A percentile compares a stretch with the other conserved stretches of the same genome.
phyloP scores from a whole-genome alignment of 2,329 filamentous ascomycete species.

The Sphaerulina musiva region DNA sequence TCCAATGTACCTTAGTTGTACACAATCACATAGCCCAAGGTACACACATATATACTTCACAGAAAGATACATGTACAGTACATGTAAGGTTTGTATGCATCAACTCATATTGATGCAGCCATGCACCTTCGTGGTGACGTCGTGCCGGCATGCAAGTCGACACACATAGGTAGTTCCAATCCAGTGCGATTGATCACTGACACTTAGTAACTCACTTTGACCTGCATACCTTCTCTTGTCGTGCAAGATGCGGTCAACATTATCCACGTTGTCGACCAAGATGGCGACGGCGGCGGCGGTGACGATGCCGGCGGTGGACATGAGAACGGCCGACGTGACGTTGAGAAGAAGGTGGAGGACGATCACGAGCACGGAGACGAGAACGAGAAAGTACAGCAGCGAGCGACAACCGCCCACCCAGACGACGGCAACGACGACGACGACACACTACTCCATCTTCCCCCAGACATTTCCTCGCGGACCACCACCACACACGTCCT shows the following conservation, averaged over 20 bases:
- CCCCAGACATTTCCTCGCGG: conserved; percentile 68
- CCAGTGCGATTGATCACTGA: neutral
- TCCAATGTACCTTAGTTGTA: no score
- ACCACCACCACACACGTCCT: conserved; percentile 69
- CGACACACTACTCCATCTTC: conserved; percentile 82
- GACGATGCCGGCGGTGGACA: neutral
- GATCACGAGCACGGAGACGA: neutral
- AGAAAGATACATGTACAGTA: conserved; percentile 4
- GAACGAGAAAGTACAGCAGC: neutral
- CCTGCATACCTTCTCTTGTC: neutral
- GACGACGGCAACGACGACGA: conserved; percentile 37
- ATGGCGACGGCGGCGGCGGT: neutral
- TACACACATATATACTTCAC: no score
- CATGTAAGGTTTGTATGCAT: neutral
- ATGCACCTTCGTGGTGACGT: conserved; percentile 5
- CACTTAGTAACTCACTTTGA: no score
- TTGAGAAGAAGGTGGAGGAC: no score
- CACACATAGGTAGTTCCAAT: neutral
- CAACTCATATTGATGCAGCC: neutral
- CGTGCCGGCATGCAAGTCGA: neutral
- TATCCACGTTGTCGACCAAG: neutral
- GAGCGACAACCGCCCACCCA: neutral
- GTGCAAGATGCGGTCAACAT: neutral
- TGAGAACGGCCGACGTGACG: neutral
- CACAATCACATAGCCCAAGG: no score